Percentiles rank a stretch among this genome's conserved stretches.
phyloP scores from a whole-genome alignment of 2,329 filamentous ascomycete genomes.

The Hypoxylon sp. region DNA sequence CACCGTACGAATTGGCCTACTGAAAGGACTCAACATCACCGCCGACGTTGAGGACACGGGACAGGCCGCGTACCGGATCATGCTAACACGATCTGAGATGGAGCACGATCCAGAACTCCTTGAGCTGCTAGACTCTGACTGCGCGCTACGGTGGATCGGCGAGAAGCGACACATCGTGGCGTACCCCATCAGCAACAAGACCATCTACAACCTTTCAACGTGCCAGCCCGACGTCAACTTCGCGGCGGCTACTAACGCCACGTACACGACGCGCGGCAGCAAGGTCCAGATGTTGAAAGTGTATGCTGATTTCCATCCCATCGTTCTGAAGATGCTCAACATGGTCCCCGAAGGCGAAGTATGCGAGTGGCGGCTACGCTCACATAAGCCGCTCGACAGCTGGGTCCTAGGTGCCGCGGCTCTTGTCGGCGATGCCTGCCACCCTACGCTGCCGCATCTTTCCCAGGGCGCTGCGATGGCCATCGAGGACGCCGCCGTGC shows the following conservation, averaged over 20 bases:
- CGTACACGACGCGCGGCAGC: slow-evolving; percentile 74
- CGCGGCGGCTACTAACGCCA: slow-evolving; percentile 69
- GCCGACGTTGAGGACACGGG: slow-evolving; percentile 76
- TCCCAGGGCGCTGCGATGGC: slow-evolving; percentile 78
- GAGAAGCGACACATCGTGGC: slow-evolving; percentile 82
- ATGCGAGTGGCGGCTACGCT: slow-evolving; percentile 75
- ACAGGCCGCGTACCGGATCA: slow-evolving; percentile 84
- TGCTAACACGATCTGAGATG: slow-evolving; percentile 79
- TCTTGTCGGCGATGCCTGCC: slow-evolving; percentile 75
- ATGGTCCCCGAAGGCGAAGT: slow-evolving; percentile 74
- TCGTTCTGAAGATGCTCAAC: slow-evolving; percentile 71
- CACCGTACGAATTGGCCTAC: slow-evolving; percentile 65
- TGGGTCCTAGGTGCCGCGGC: slow-evolving; percentile 72
- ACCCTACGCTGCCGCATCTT: slow-evolving; percentile 77
- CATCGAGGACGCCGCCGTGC: slow-evolving; percentile 75
- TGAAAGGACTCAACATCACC: slow-evolving; percentile 65
- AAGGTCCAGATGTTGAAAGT: slow-evolving; percentile 74
- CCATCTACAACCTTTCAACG: slow-evolving; percentile 75
- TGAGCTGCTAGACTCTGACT: slow-evolving; percentile 75
- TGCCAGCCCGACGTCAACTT: slow-evolving; percentile 74
- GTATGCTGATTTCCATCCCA: slow-evolving; percentile 72
- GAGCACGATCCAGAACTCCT: slow-evolving; percentile 75
- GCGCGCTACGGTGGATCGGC: slow-evolving; percentile 82
- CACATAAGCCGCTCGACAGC: slow-evolving; percentile 68
- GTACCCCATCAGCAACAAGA: slow-evolving; percentile 78